phyloP scores from a whole-genome alignment of 805 yeast genomes.

The Hanseniaspora nectarophila region DNA sequence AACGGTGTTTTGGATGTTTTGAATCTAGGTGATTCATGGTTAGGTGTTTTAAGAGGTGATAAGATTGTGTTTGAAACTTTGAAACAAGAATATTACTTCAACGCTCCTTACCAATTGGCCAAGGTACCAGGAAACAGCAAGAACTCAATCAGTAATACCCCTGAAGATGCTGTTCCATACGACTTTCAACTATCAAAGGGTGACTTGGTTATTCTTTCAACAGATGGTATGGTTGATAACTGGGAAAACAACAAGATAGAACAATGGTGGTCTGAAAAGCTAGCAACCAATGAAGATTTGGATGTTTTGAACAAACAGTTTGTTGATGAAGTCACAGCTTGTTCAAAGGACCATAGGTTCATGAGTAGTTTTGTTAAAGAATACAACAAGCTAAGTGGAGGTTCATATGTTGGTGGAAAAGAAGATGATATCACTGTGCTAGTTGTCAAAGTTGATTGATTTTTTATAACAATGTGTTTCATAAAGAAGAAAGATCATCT shows the following conservation, averaged over 20 bases:
- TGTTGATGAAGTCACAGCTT: constrained; percentile 52
- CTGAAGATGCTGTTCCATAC: constrained; percentile 56
- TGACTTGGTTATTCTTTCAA: constrained; percentile 74
- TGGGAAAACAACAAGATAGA: constrained; percentile 62
- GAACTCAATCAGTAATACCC: constrained; percentile 58
- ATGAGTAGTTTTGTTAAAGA: constrained; percentile 83
- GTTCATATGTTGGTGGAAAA: constrained; percentile 76
- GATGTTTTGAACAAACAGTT: constrained; percentile 41
- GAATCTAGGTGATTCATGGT: constrained; percentile 92
- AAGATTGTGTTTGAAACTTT: constrained; percentile 52
- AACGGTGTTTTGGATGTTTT: constrained; percentile 49
- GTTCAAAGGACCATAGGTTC: constrained; percentile 60
- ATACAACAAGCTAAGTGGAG: constrained; percentile 51
- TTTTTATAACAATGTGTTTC: neutral
- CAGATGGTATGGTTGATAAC: constrained; percentile 91
- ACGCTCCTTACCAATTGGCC: constrained; percentile 85
- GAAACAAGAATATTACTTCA: constrained; percentile 76
- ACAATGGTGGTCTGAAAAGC: constrained; percentile 46
- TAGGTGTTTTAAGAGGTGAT: constrained; percentile 64
- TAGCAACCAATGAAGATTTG: constrained; percentile 27
- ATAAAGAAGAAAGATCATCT: neutral
- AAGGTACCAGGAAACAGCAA: constrained; percentile 58
- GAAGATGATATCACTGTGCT: constrained; percentile 89
- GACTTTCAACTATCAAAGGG: constrained; percentile 51
- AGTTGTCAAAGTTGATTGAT: constrained; percentile 47